phyloP scores from a whole-genome alignment of 805 yeast genomes.

The Pichia nakasei region DNA sequence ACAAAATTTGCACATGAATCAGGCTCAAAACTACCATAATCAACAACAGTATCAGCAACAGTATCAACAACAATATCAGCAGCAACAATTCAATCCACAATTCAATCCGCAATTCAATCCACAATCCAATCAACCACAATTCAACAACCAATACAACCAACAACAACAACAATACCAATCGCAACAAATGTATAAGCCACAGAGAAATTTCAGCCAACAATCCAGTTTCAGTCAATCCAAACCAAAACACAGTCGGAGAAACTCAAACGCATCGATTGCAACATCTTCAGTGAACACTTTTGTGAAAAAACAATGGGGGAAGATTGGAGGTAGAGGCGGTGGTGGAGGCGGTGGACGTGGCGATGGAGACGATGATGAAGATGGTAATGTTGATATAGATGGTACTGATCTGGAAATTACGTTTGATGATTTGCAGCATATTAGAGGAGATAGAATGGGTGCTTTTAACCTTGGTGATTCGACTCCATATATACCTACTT shows the following conservation, averaged over 20 bases:
- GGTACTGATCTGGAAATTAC: constrained; percentile 34
- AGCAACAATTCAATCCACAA: no score
- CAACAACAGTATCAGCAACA: neutral
- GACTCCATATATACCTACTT: constrained; percentile 68
- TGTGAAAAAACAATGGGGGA: constrained; percentile 31
- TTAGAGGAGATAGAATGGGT: constrained; percentile 55
- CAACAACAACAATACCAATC: neutral
- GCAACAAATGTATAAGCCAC: neutral
- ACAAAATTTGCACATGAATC: no score
- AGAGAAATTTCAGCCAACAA: constrained; percentile 1
- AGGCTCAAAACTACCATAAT: neutral
- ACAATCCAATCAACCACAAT: neutral
- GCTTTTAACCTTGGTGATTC: constrained; percentile 37
- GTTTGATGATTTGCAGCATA: constrained; percentile 54
- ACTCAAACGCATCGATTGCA: constrained; percentile 6
- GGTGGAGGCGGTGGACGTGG: constrained; percentile 18
- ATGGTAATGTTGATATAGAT: constrained; percentile 25
- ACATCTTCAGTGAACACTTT: constrained; percentile 29
- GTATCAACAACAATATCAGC: neutral
- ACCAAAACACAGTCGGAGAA: constrained; percentile 4
- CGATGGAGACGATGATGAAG: constrained; percentile 22
- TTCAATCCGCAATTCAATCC: neutral
- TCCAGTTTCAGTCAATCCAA: neutral
- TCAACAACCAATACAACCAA: neutral
- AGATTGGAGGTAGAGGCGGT: constrained; percentile 16